phyloP scores from a whole-genome alignment of 768 basidiomycete genomes.

The Leucosporidium scottii region DNA sequence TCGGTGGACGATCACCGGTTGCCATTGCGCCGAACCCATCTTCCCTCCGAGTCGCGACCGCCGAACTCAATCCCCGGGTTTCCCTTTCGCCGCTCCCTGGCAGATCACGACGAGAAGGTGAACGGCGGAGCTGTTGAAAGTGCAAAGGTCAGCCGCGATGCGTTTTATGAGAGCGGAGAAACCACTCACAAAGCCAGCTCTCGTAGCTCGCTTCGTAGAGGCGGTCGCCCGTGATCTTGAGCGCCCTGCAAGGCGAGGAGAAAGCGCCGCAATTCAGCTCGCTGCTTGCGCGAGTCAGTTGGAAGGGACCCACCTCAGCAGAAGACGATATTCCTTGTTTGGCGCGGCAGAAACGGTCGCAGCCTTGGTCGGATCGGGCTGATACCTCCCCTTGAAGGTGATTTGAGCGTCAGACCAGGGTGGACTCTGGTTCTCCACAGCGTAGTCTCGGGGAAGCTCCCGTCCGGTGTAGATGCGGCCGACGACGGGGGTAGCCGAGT shows the following conservation, averaged over 20 bases:
- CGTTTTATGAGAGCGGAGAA: too few relatives aligned
- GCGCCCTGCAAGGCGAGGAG: constrained; percentile 8
- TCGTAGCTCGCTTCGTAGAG: constrained; percentile 18
- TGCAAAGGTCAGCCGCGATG: too few relatives aligned
- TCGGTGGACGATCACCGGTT: too few relatives aligned
- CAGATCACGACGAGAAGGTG: too few relatives aligned
- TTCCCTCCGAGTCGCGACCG: too few relatives aligned
- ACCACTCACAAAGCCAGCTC: constrained; percentile 12
- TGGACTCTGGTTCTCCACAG: constrained; percentile 8
- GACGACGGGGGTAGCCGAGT: constrained; percentile 38
- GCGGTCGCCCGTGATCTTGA: constrained; percentile 22
- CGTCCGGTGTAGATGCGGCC: constrained; percentile 38
- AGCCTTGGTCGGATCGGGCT: constrained; percentile 39
- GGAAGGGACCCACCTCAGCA: neutral
- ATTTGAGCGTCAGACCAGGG: constrained; percentile 13
- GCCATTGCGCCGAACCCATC: too few relatives aligned
- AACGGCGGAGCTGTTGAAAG: too few relatives aligned
- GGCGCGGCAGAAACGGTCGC: constrained; percentile 31
- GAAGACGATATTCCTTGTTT: constrained; percentile 44
- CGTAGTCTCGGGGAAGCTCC: constrained; percentile 26
- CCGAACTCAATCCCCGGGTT: too few relatives aligned
- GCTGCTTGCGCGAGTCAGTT: too few relatives aligned
- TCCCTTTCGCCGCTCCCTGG: too few relatives aligned
- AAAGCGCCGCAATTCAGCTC: neutral
- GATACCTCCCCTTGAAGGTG: constrained; percentile 21